Evolutionary conservation across 148 eudicot species (phyloP).

Genomic region (Cornus controversa): DNA sequence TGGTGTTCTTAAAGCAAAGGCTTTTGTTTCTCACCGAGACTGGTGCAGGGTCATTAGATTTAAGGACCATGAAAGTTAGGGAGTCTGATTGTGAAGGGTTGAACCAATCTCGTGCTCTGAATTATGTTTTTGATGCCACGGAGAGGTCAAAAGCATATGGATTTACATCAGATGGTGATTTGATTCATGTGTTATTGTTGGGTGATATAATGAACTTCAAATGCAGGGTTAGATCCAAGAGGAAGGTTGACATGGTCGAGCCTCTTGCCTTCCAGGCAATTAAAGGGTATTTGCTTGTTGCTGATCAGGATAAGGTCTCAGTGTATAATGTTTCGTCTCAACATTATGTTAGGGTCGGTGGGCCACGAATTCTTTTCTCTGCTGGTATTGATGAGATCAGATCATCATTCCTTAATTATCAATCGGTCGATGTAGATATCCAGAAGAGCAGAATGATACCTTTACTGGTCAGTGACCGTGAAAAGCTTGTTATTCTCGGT

Average conservation of each 20-base stretch:
- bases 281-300: constrained; percentile 72
- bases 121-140: constrained; percentile 75
- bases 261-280: constrained; percentile 78
- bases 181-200: constrained; percentile 68
- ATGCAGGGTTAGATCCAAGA: constrained; percentile 88
- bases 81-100: constrained; percentile 88
- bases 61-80: constrained; percentile 82
- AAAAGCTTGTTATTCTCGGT: constrained; percentile 71
- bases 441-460: constrained; percentile 40
- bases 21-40: constrained; percentile 83
- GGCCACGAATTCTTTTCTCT: constrained; percentile 69
- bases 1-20: constrained; percentile 83
- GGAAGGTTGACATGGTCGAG: constrained; percentile 55
- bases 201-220: constrained; percentile 89
- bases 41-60: constrained; percentile 94
- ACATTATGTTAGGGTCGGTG: constrained; percentile 65
- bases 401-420: constrained; percentile 51
- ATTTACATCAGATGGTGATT: constrained; percentile 69
- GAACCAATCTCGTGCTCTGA: constrained; percentile 55
- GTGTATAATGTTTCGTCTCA: constrained; percentile 85
- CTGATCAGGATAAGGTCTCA: constrained; percentile 57
- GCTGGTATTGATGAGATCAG: constrained; percentile 68
- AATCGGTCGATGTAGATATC: constrained; percentile 21
- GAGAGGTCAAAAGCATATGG: constrained; percentile 93
- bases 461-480: constrained; percentile 71